These are phyloP conservation scores for Wickerhamomyces canadensis DNA, from an alignment of 805 yeast species.

Conservation along the genomic window DNA sequence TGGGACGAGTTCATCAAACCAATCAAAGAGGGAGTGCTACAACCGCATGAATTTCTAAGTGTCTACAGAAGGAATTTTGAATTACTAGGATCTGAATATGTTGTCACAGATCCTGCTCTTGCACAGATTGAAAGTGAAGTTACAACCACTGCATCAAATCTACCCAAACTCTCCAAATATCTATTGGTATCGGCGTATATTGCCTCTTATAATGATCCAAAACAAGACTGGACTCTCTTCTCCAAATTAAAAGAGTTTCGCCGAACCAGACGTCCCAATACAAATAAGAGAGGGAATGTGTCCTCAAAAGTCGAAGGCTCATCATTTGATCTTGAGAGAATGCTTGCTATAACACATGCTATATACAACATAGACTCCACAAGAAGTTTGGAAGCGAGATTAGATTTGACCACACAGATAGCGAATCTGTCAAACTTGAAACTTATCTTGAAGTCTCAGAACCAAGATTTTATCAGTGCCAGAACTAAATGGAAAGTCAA, in stretches of 20 bases:
- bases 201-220: constrained; percentile 72
- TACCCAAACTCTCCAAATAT: constrained; percentile 60
- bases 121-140: constrained; percentile 10
- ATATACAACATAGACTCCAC: constrained; percentile 44
- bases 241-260: constrained; percentile 53
- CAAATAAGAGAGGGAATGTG: constrained; percentile 34
- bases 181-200: constrained; percentile 77
- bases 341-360: constrained; percentile 74
- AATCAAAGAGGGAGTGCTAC: constrained; percentile 8
- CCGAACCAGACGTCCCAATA: constrained; percentile 29
- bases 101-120: constrained; percentile 15
- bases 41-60: constrained; percentile 15
- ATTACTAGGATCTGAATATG: constrained; percentile 29
- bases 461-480: constrained; percentile 54
- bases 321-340: constrained; percentile 69
- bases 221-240: constrained; percentile 63
- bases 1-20: constrained; percentile 21
- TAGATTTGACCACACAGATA: constrained; percentile 30
- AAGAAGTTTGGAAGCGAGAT: constrained; percentile 24
- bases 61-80: constrained; percentile 26
- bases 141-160: constrained; percentile 30
- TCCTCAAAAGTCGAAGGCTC: constrained; percentile 68
- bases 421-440: constrained; percentile 31
- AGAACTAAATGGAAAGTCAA: constrained; percentile 76
- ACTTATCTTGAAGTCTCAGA: constrained; percentile 27